Conservation (phyloP, 2,329 filamentous ascomycete genomes). For the Xylaria sp. region DNA sequence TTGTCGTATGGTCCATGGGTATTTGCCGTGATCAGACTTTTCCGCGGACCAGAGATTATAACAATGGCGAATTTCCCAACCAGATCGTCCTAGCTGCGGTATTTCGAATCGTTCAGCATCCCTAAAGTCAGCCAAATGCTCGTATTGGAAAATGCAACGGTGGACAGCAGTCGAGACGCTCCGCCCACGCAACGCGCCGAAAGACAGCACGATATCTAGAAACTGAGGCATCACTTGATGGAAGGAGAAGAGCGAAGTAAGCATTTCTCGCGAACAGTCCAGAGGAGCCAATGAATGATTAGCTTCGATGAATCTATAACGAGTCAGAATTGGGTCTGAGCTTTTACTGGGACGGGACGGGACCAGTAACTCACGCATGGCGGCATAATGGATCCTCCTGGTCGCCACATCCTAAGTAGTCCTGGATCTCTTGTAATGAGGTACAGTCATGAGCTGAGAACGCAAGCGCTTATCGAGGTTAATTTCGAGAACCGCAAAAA, state of each 20-base stretch:
- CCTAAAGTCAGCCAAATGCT: not conserved
- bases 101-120: not conserved
- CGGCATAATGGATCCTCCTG: slow-evolving; percentile 18
- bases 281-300: slow-evolving; percentile 22
- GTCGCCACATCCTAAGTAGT: not conserved
- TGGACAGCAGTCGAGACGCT: slow-evolving; percentile 13
- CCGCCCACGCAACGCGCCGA: slow-evolving; percentile 14
- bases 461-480: not conserved
- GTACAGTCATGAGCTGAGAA: not conserved
- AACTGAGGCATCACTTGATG: slow-evolving; percentile 30
- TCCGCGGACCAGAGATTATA: slow-evolving; percentile 30
- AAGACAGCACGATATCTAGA: slow-evolving; percentile 14
- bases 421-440: not conserved
- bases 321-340: not conserved
- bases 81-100: slow-evolving; percentile 22
- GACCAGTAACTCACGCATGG: slow-evolving; percentile 15
- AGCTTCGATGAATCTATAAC: slow-evolving; percentile 18
- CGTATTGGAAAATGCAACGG: slow-evolving; percentile 10
- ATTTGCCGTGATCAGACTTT: not conserved
- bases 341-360: too few relatives aligned
- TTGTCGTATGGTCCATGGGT: slow-evolving; percentile 21
- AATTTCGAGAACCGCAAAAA: not conserved
- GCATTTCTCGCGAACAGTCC: slow-evolving; percentile 23
- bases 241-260: slow-evolving; percentile 1
- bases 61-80: slow-evolving; percentile 17